phyloP scores from a whole-genome alignment of 2,329 filamentous ascomycete genomes.

The Ceratocystis lukuohia region DNA sequence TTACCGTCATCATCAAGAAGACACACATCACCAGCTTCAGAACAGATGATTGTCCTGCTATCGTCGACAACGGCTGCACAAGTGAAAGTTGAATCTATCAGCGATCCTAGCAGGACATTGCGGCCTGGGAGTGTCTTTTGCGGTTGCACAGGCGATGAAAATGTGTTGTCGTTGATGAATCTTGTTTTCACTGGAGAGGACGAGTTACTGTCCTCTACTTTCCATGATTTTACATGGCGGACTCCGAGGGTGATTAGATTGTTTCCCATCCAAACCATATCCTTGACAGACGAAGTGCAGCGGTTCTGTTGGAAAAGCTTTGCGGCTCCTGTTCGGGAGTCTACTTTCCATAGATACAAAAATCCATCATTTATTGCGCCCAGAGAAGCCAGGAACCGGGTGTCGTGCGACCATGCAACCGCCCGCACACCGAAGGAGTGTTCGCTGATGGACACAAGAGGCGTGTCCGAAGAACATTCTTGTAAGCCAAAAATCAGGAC shows the following conservation, averaged over 20 bases:
- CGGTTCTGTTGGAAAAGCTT: slow-evolving; percentile 75
- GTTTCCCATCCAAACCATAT: slow-evolving; percentile 82
- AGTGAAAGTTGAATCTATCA: slow-evolving; percentile 76
- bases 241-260: slow-evolving; percentile 76
- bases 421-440: slow-evolving; percentile 81
- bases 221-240: slow-evolving; percentile 88
- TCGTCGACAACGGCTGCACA: slow-evolving; percentile 61
- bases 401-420: slow-evolving; percentile 80
- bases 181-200: slow-evolving; percentile 52
- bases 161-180: slow-evolving; percentile 27
- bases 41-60: slow-evolving; percentile 65
- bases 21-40: slow-evolving; percentile 82
- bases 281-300: slow-evolving; percentile 73
- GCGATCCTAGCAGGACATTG: slow-evolving; percentile 69
- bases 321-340: slow-evolving; percentile 65
- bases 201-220: slow-evolving; percentile 52
- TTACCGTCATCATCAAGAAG: slow-evolving; percentile 65
- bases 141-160: slow-evolving; percentile 24
- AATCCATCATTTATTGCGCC: slow-evolving; percentile 87
- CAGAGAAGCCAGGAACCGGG: slow-evolving; percentile 73
- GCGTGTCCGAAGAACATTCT: slow-evolving; percentile 65
- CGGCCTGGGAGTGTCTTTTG: slow-evolving; percentile 64
- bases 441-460: slow-evolving; percentile 74
- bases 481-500: slow-evolving; percentile 81
- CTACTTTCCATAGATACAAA: slow-evolving; percentile 79